These are phyloP conservation scores for Ramaria sp. DNA, from an alignment of 768 basidiomycete species.

Conservation along the genomic window DNA sequence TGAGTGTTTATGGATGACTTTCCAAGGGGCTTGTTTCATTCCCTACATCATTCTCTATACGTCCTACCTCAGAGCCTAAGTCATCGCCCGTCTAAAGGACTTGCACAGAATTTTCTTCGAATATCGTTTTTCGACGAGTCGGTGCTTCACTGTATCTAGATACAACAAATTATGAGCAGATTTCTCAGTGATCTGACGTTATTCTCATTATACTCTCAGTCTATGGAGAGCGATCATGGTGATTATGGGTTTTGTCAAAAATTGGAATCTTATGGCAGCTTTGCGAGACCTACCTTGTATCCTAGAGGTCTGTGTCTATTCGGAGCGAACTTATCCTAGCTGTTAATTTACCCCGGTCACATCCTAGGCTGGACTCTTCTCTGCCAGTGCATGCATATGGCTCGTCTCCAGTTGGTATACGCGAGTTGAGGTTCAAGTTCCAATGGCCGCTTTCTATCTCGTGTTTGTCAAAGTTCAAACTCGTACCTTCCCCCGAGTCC, in stretches of 20 bases:
- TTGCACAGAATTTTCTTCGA: conserved; percentile 20
- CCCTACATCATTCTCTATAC: conserved; percentile 13
- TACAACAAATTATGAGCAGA: conserved; percentile 8
- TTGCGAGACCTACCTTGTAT: conserved; percentile 19
- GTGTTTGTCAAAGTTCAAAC: conserved; percentile 14
- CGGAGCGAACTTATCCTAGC: neutral
- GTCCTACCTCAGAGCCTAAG: neutral
- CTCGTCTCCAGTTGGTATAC: conserved; percentile 18
- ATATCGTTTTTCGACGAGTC: conserved; percentile 18
- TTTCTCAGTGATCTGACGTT: neutral
- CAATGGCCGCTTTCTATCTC: conserved; percentile 19
- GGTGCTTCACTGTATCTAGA: conserved; percentile 15
- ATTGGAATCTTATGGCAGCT: conserved; percentile 18
- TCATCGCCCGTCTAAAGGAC: neutral
- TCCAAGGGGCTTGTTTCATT: conserved; percentile 20
- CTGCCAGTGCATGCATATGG: conserved; percentile 15
- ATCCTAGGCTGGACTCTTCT: conserved; percentile 19
- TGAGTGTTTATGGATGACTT: neutral
- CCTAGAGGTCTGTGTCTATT: conserved; percentile 15
- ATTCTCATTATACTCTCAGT: conserved; percentile 1
- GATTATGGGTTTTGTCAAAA: conserved; percentile 19
- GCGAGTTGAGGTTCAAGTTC: conserved; percentile 18
- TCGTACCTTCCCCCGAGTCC: conserved; percentile 6
- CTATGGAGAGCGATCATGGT: conserved; percentile 20
- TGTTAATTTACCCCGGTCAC: too few relatives aligned